Evolutionary conservation across 2,329 filamentous ascomycete species (phyloP).

Genomic region (Dothideomycetes sp.): DNA sequence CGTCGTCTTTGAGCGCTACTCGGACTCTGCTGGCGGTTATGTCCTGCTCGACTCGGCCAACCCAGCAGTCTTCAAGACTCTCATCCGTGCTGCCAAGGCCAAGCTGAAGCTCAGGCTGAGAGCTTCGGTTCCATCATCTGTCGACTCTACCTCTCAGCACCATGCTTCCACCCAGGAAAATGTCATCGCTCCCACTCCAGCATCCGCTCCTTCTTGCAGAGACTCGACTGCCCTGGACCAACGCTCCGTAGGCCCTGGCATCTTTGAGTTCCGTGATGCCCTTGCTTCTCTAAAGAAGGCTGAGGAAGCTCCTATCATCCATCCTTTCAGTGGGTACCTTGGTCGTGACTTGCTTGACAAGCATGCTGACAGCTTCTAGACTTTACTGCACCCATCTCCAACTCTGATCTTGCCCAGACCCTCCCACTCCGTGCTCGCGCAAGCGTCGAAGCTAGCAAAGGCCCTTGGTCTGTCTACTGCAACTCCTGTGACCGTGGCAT

Average conservation of each 20-base stretch:
- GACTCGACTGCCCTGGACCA: constrained; percentile 12
- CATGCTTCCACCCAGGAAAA: constrained; percentile 14
- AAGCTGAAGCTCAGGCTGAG: constrained; percentile 92
- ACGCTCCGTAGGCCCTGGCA: constrained; percentile 26
- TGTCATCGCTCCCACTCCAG: constrained; percentile 18
- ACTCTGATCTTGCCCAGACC: not conserved
- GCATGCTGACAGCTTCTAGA: constrained; percentile 10
- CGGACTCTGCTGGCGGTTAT: constrained; percentile 78
- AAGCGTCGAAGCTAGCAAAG: constrained; percentile 24
- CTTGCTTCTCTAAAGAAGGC: constrained; percentile 19
- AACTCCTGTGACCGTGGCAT: constrained; percentile 78
- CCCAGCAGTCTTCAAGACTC: constrained; percentile 83
- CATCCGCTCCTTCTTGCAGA: constrained; percentile 22
- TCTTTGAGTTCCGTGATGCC: constrained; percentile 31
- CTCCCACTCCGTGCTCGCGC: constrained; percentile 2
- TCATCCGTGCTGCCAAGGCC: constrained; percentile 92
- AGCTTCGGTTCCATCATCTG: constrained; percentile 25
- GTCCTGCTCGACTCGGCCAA: constrained; percentile 72
- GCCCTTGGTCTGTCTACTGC: constrained; percentile 78
- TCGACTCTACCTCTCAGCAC: constrained; percentile 3
- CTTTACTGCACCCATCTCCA: constrained; percentile 18
- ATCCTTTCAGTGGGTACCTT: constrained; percentile 24
- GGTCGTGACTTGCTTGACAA: not conserved
- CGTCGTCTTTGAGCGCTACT: constrained; percentile 80
- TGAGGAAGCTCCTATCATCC: constrained; percentile 35